phyloP scores from a whole-genome alignment of 768 basidiomycete species.

The Podaxis rugospora region DNA sequence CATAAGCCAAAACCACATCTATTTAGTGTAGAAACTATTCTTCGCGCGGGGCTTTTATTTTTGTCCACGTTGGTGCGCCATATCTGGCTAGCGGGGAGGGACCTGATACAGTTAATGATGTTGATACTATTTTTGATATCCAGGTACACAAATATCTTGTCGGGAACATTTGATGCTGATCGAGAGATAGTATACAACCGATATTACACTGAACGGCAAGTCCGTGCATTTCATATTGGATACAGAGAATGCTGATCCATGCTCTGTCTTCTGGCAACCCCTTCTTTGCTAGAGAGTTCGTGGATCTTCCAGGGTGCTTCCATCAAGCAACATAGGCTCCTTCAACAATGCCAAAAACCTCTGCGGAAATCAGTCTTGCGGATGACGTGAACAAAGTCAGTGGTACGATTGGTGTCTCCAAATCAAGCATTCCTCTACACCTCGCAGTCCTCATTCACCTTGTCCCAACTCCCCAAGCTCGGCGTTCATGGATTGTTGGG shows the following conservation, averaged over 20 bases:
- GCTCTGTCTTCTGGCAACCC: constrained; percentile 16
- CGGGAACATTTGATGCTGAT: neutral
- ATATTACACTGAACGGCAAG: constrained; percentile 27
- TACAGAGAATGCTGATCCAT: constrained; percentile 35
- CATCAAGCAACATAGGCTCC: constrained; percentile 26
- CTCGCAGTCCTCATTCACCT: constrained; percentile 10
- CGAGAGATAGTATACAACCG: constrained; percentile 23
- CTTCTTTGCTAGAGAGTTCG: neutral
- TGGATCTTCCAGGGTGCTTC: constrained; percentile 25
- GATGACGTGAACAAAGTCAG: constrained; percentile 30
- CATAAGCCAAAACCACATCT: too few species aligned
- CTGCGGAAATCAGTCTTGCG: constrained; percentile 25
- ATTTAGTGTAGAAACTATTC: too few species aligned
- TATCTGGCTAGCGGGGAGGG: neutral
- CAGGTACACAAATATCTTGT: neutral
- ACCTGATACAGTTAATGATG: neutral
- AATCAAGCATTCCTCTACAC: constrained; percentile 31
- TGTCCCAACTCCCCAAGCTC: constrained; percentile 13
- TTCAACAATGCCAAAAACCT: constrained; percentile 28
- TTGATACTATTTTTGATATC: neutral
- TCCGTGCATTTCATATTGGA: constrained; percentile 31
- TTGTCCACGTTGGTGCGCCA: too few species aligned
- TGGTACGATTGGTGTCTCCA: constrained; percentile 28
- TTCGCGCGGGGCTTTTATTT: too few species aligned
- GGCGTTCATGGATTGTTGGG: constrained; percentile 32